Evolutionary conservation across 2,329 filamentous ascomycete genomes (phyloP).

Genomic region (Penicillium fuscoglaucum): DNA sequence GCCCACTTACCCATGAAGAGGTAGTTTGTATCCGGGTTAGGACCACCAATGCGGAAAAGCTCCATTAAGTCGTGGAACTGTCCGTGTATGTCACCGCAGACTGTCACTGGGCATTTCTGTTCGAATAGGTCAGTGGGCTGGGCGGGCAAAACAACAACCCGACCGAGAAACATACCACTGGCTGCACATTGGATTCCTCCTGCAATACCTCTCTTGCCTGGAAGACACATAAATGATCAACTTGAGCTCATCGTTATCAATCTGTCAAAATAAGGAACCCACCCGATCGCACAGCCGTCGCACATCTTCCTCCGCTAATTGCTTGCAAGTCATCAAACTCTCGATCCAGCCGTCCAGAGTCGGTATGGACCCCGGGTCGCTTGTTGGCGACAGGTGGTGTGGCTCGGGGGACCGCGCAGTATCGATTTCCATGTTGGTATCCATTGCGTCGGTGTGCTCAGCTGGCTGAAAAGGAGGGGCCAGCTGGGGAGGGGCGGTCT

Average conservation of each 20-base stretch:
- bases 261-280: constrained; percentile 38
- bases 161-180: constrained; percentile 69
- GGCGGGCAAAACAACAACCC: constrained; percentile 8
- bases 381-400: constrained; percentile 70
- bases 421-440: constrained; percentile 97
- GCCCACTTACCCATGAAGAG: constrained; percentile 85
- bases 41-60: constrained; percentile 97
- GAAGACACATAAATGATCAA: constrained; percentile 20
- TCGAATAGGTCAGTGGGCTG: constrained; percentile 23
- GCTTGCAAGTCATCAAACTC: constrained; percentile 97
- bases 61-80: constrained; percentile 99
- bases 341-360: constrained; percentile 98
- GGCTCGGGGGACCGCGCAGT: constrained; percentile 80
- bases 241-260: constrained; percentile 15
- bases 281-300: constrained; percentile 98
- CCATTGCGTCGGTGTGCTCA: constrained; percentile 59
- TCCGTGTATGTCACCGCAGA: constrained; percentile 98
- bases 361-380: constrained; percentile 85
- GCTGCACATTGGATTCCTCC: constrained; percentile 98
- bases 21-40: constrained; percentile 98
- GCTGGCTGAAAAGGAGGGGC: constrained; percentile 28
- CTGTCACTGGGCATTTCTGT: constrained; percentile 96
- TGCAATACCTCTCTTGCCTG: constrained; percentile 94
- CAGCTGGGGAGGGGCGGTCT: constrained; percentile 36
- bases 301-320: constrained; percentile 90